A percentile compares a stretch with the other conserved stretches of the same genome.
Conservation (phyloP, 2,329 filamentous ascomycete genomes). For the Colletotrichum higginsianum region DNA sequence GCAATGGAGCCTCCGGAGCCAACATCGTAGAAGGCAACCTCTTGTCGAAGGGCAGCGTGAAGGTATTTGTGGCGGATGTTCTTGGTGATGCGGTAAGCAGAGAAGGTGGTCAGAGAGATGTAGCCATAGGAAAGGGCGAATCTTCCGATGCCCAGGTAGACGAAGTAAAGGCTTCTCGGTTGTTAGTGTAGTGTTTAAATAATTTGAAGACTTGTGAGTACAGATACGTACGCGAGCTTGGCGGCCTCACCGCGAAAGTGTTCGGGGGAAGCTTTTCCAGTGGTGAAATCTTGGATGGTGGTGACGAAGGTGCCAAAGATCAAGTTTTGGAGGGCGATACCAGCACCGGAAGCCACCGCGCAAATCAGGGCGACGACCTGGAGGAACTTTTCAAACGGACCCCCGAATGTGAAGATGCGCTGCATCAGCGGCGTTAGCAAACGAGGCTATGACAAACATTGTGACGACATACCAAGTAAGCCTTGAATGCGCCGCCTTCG, state of each 20-base stretch:
- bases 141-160: slow-evolving; percentile 70
- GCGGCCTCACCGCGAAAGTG: slow-evolving; percentile 51
- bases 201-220: too few species aligned
- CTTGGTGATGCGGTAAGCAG: slow-evolving; percentile 66
- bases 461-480: slow-evolving; percentile 38
- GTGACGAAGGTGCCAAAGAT: slow-evolving; percentile 58
- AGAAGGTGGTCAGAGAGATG: slow-evolving; percentile 61
- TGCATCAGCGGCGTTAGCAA: slow-evolving; percentile 27
- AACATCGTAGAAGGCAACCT: slow-evolving; percentile 65
- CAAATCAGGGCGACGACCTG: slow-evolving; percentile 50
- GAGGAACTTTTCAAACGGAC: slow-evolving; percentile 48
- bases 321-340: slow-evolving; percentile 55
- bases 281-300: slow-evolving; percentile 52
- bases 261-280: slow-evolving; percentile 45
- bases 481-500: slow-evolving; percentile 42
- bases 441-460: background rate
- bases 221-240: slow-evolving; percentile 50
- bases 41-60: slow-evolving; percentile 64
- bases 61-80: slow-evolving; percentile 65
- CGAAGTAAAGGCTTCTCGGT: slow-evolving; percentile 64
- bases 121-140: slow-evolving; percentile 66
- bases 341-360: slow-evolving; percentile 55
- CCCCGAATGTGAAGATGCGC: slow-evolving; percentile 52
- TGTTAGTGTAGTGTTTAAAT: background rate
- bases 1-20: slow-evolving; percentile 59